Base-by-base conservation (phyloP, 257 asterid genomes). In the Capsicum chinense region DNA sequence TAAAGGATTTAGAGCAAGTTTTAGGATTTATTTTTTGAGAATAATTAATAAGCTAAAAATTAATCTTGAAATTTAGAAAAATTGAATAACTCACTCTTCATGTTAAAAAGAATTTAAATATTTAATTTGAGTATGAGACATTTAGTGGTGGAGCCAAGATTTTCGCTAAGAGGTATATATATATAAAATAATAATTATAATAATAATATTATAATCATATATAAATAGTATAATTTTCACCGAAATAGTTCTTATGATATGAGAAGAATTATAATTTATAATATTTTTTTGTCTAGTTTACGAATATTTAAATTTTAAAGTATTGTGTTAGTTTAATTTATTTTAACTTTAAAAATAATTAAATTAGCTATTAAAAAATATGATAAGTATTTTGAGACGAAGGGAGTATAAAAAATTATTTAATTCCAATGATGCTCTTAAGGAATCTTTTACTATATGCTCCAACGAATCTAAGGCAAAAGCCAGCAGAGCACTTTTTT, bases 401-500 rank as follows among this genome's bases (percentile, higher is more conserved):
- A n/a, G 3, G 8, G 10, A 60, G 19, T 60, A 60, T 60, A 60
- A 19, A 19, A 26, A 16, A 63, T 63, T 64, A 64, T 33, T 64
- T 26, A 35, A 19, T 35, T 66, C 48, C 48, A 33, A 66, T 33
- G 13, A 33, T 66, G 73, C 73, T 67, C 19, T 63, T 67, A 67
- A 35, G 74, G 74, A 67, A 67, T 67, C 74, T 67, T 14, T 6
- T 3, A 14, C 33, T 26, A 14, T 67, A 35, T 67, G 74, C 74
- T 39, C 74, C 74, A 67, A 67, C 48, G 1, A 67, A 67, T 67
- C 21, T 67, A 35, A 35, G 50, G 74, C 74, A 67, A 67, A 67
- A 35, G 74, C 48, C 74, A 67, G 74, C 74, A 67, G 74, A 67
- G 50, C 74, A 67, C 48, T 35, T 67, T 14, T 26, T 26, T 26